These are phyloP conservation scores for Fusarium bulbicola DNA, from an alignment of 2,329 filamentous ascomycete species.

Conservation along the genomic window DNA sequence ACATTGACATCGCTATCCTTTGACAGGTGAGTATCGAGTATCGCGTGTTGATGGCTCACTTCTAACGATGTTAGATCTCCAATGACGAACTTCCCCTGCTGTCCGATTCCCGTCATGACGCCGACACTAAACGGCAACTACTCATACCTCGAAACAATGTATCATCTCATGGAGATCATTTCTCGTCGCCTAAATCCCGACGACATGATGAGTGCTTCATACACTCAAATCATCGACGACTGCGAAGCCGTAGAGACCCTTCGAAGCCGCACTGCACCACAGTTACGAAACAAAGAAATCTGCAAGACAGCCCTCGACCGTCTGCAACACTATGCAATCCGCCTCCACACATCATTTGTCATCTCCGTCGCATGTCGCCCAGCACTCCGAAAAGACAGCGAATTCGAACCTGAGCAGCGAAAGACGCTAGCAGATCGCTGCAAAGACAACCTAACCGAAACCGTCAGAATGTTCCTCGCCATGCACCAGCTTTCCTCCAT, in stretches of 20 bases:
- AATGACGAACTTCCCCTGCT: constrained; percentile 68
- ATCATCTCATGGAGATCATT: constrained; percentile 69
- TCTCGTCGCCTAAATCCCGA: constrained; percentile 67
- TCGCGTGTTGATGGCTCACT: background rate
- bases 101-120: constrained; percentile 60
- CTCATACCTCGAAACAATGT: constrained; percentile 72
- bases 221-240: constrained; percentile 65
- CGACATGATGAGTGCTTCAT: constrained; percentile 58
- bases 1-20: constrained; percentile 73
- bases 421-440: constrained; percentile 65
- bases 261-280: constrained; percentile 57
- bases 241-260: constrained; percentile 64
- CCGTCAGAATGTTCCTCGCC: constrained; percentile 73
- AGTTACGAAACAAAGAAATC: constrained; percentile 67
- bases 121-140: constrained; percentile 57
- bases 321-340: constrained; percentile 70
- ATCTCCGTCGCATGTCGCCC: constrained; percentile 72
- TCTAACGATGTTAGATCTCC: constrained; percentile 56
- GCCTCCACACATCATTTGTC: constrained; percentile 72
- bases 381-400: constrained; percentile 64
- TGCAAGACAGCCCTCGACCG: constrained; percentile 71
- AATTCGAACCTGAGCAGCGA: constrained; percentile 62
- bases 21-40: constrained; percentile 58
- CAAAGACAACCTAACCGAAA: constrained; percentile 70
- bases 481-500: constrained; percentile 75